A percentile compares a stretch with the other conserved stretches of the same genome.
phyloP scores from a whole-genome alignment of 176 grass and related monocot species.

The Rhynchospora breviuscula region DNA sequence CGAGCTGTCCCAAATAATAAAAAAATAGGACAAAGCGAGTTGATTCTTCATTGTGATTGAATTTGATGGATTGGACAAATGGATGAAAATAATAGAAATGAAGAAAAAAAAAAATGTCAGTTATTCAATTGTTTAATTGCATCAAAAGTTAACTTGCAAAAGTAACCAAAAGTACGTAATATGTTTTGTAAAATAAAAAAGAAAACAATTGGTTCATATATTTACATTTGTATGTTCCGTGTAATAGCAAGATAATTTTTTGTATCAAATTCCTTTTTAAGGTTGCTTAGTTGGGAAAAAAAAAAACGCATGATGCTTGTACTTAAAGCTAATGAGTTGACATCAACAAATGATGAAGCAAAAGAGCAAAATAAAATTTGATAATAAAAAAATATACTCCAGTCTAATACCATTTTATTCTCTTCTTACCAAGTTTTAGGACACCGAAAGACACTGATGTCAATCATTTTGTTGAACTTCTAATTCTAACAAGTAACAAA shows the following conservation, averaged over 20 bases:
- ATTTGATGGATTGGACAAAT: too few species aligned
- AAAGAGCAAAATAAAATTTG: background rate
- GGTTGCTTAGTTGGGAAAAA: background rate
- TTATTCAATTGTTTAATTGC: too few species aligned
- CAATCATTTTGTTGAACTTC: too few species aligned
- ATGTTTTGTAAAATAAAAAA: background rate
- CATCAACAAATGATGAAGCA: background rate
- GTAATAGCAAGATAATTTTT: background rate
- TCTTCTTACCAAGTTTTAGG: too few species aligned
- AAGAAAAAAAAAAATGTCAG: too few species aligned
- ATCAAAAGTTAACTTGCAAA: background rate
- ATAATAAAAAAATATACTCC: background rate
- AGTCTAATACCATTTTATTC: too few species aligned
- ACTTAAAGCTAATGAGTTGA: background rate
- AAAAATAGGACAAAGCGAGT: too few species aligned
- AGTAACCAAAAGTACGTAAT: background rate
- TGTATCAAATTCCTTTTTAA: background rate
- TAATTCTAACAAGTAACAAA: too few species aligned
- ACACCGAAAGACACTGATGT: too few species aligned
- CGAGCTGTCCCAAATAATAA: too few species aligned
- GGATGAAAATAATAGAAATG: too few species aligned
- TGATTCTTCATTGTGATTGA: too few species aligned
- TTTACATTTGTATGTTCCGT: background rate
- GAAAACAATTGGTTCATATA: background rate
- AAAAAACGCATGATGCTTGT: background rate